Conservation (phyloP, 345 rosid genomes). For the Draba incana region DNA sequence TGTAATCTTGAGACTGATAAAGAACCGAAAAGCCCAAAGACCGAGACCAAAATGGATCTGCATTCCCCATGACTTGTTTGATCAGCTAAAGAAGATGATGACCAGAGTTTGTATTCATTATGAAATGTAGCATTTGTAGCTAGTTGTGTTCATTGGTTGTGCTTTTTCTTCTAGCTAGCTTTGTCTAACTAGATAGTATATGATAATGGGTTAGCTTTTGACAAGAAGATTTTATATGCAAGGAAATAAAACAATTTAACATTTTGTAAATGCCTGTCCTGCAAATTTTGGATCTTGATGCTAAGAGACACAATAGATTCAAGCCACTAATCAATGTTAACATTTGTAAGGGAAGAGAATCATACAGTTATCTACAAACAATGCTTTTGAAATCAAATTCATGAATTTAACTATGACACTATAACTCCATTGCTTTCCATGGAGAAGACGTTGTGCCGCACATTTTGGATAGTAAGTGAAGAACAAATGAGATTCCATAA, state of each 20-base stretch:
- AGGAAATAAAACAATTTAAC: conserved; percentile 21
- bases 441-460: conserved; percentile 39
- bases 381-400: conserved; percentile 39
- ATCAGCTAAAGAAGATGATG: conserved; percentile 13
- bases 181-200: conserved; percentile 33
- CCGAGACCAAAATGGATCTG: conserved; percentile 17
- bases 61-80: conserved; percentile 23
- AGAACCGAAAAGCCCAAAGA: conserved; percentile 39
- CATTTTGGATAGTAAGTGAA: conserved; percentile 14
- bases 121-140: conserved; percentile 31
- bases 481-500: conserved; percentile 29
- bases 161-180: conserved; percentile 31
- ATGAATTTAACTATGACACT: conserved; percentile 18
- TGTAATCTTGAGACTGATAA: conserved; percentile 43
- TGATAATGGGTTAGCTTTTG: conserved; percentile 25
- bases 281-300: conserved; percentile 22
- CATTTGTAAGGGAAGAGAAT: conserved; percentile 36
- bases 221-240: conserved; percentile 14
- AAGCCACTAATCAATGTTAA: conserved; percentile 39
- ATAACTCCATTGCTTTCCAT: conserved; percentile 34
- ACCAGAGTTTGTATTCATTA: conserved; percentile 24
- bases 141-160: conserved; percentile 26
- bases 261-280: conserved; percentile 11
- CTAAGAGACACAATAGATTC: conserved; percentile 26
- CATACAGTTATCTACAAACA: conserved; percentile 60